Evolutionary conservation across 176 grass and related monocot species (phyloP), one percentile per base, ranked within the genome.

Genomic region (Cocos nucifera): DNA sequence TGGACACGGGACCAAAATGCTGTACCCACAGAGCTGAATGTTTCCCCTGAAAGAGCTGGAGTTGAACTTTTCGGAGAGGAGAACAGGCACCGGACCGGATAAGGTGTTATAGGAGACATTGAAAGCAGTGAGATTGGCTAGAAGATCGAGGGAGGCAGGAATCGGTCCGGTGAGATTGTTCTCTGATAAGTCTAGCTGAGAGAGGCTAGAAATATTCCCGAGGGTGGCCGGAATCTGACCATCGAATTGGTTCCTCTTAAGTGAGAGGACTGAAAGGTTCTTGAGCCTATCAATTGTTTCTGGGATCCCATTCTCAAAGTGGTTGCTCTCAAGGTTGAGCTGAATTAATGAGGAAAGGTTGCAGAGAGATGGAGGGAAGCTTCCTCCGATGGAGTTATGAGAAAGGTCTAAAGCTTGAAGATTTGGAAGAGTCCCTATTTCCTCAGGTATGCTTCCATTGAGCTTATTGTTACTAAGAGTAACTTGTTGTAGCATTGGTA

Each of bases 41-140:
- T 98, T 98, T 15, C 94, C 88, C 10, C 61, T 22, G 71, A 98
- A 98, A 19, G 94, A 98, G 79, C 73, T 98, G 4, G 84, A 86
- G 53, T 93, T 83, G 71, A 98, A 98, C 64, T 89, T 98, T 51
- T n/a, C 75, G 56, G 88, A 80, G 20, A 98, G 85, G 56, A n/a
- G 66, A 32, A 67, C 19, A 12, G 94, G 73, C 16, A 98, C 94
- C 9, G 81, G 79, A 0, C 94, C 94, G 0, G 77, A 89, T 35
- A 98, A 66, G 53, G 74, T 83, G 61, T 98, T 98, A 62, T 83
- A 63, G 6, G 94, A 93, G 30, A 93, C 84, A 65, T 92, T 81
- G 71, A 98, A 76, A 30, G 71, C 78, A 17, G 27, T 83, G 56
- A 98, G 82, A 2, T 81, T 89, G 56, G 60, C 54, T 32, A 93